Evolutionary conservation across 2,329 filamentous ascomycete genomes (phyloP).

Genomic region (Penicillium digitatum): DNA sequence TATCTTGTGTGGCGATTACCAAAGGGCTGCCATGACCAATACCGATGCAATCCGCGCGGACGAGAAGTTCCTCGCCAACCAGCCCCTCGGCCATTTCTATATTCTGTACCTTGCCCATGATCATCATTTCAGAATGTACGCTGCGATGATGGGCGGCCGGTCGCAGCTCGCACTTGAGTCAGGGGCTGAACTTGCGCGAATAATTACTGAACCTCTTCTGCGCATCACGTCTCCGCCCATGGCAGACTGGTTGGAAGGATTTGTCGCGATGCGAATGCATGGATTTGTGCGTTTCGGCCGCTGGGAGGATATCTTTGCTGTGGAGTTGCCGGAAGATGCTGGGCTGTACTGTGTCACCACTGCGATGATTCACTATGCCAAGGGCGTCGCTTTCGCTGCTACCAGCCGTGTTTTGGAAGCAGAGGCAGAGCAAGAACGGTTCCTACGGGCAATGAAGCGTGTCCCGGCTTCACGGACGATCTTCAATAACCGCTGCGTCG

Average conservation of each 20-base stretch:
- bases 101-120: conserved; percentile 71
- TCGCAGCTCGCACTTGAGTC: conserved; percentile 61
- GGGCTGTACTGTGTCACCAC: conserved; percentile 66
- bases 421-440: conserved; percentile 48
- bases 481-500: conserved; percentile 63
- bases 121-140: conserved; percentile 71
- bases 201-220: conserved; percentile 61
- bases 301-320: conserved; percentile 64
- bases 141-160: conserved; percentile 71
- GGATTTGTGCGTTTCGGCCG: conserved; percentile 67
- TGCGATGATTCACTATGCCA: conserved; percentile 65
- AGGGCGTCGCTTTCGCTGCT: conserved; percentile 63
- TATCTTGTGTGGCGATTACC: conserved; percentile 68
- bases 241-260: conserved; percentile 75
- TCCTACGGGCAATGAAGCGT: conserved; percentile 47
- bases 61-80: conserved; percentile 58
- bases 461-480: conserved; percentile 61
- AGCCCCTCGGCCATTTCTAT: conserved; percentile 66
- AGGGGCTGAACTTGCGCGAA: conserved; percentile 54
- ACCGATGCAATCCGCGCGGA: conserved; percentile 64
- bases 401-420: conserved; percentile 54
- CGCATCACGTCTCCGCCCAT: conserved; percentile 56
- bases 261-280: conserved; percentile 64
- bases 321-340: conserved; percentile 55
- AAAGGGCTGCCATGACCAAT: conserved; percentile 63